Percentiles rank a stretch among this genome's conserved stretches.
These are phyloP conservation scores for Termitomyces bulborhizus DNA, from an alignment of 768 basidiomycete species.

Conservation along the genomic window DNA sequence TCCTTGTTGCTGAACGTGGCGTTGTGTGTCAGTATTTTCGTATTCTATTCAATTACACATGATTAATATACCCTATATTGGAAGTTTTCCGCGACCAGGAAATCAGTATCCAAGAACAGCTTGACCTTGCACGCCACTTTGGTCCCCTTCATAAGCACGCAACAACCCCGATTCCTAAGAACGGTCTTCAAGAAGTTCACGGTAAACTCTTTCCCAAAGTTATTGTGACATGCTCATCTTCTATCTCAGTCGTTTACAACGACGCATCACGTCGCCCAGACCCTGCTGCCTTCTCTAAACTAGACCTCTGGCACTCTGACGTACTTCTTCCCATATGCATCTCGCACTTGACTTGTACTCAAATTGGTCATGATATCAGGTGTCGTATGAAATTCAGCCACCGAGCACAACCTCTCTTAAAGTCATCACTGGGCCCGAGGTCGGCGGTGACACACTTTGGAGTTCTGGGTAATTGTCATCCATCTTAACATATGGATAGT, in stretches of 20 bases:
- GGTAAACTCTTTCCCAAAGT: constrained; percentile 25
- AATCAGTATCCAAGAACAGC: constrained; percentile 59
- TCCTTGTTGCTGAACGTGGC: constrained; percentile 70
- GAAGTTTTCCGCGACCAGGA: constrained; percentile 77
- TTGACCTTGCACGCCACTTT: constrained; percentile 65
- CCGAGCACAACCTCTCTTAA: constrained; percentile 76
- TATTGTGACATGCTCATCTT: constrained; percentile 5
- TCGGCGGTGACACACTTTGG: constrained; percentile 79
- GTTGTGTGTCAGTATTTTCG: constrained; percentile 50
- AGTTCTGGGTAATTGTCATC: constrained; percentile 54
- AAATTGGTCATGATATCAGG: constrained; percentile 18
- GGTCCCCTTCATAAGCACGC: constrained; percentile 81
- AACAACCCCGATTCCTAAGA: constrained; percentile 70
- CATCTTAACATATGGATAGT: background rate
- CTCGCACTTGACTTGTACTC: background rate
- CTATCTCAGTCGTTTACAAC: constrained; percentile 57
- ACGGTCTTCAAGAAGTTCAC: constrained; percentile 73
- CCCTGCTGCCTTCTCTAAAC: constrained; percentile 56
- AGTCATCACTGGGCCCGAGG: constrained; percentile 60
- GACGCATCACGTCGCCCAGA: constrained; percentile 60
- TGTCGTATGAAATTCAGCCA: constrained; percentile 79
- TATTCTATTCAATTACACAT: background rate
- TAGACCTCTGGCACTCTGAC: constrained; percentile 81
- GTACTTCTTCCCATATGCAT: constrained; percentile 26
- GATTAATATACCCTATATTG: background rate